Conservation (phyloP, 2,329 filamentous ascomycete species). For the Cryphonectria parasitica region DNA sequence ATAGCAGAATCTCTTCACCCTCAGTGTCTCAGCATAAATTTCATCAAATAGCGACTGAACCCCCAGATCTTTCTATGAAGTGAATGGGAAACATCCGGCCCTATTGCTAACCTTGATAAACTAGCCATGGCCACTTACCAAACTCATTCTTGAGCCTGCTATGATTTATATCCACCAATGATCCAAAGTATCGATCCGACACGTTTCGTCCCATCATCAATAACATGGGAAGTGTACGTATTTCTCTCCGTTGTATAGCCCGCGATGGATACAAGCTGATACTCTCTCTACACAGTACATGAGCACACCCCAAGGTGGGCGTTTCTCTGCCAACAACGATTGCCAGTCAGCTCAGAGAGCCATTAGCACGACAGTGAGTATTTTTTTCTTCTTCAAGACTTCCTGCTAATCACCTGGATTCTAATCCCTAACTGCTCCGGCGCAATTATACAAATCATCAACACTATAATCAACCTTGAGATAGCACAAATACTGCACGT, state of each 20-base stretch:
- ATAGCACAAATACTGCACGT: not conserved
- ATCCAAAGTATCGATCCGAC: not conserved
- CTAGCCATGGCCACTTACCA: not conserved
- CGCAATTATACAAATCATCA: not conserved
- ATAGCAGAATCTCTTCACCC: not conserved
- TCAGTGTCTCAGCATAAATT: not conserved
- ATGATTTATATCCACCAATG: not conserved
- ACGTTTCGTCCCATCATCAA: not conserved
- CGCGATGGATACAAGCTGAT: not conserved
- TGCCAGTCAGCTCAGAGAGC: not conserved
- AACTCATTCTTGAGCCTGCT: not conserved
- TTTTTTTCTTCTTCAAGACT: not conserved
- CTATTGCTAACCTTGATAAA: not conserved
- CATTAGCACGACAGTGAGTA: not conserved
- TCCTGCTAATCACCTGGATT: not conserved
- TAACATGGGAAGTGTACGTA: not conserved
- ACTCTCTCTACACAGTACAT: not conserved
- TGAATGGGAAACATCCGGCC: too few species aligned
- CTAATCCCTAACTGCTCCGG: not conserved
- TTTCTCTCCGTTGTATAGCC: too few species aligned
- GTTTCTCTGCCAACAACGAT: not conserved
- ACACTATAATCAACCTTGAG: too few species aligned
- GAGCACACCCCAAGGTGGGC: not conserved
- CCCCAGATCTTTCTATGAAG: not conserved
- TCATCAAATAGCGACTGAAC: not conserved